Base-by-base conservation (phyloP, 1,284 basidiomycete species). In the Ceratobasidium sp. region DNA sequence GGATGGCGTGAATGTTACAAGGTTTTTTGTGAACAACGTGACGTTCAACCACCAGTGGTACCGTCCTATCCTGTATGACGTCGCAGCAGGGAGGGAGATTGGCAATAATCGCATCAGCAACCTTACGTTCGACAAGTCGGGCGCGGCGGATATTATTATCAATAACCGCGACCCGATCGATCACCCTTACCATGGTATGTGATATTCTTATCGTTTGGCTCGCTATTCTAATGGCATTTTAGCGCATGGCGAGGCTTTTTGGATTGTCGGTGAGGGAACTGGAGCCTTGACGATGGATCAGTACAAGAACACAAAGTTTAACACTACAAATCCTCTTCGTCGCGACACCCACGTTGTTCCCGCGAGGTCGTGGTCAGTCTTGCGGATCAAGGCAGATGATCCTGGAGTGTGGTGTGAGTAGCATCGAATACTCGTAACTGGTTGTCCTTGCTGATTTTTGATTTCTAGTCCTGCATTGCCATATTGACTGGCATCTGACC, bases 171-270 rank as follows among this genome's bases (percentile, higher is more conserved):
- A 39, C 0, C 79, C 78, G n/a, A 80, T 83, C 18, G 82, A 82
- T 39, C 86, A 86, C 78, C 86, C 86, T 0, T 84, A 82, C 79
- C 84, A 85, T 78, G n/a, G 72, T 75, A 33, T 18, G 72, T 49
- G 9, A 4, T 9, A 26, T 4, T 44, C 28, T n/a, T 28, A 40
- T 64, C n/a, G 15, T 3, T 63, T 28, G n/a, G 5, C 4, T 2
- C 39, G 28, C 49, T 42, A 6, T 15, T 49, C 28, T n/a, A 26
- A n/a, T 28, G 28, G 28, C 2, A 2, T n/a, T 7, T 7, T 51
- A 26, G 60, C 71, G 46, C 82, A 84, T 80, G 81, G 82, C 0
- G 80, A 82, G 77, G 80, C 82, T 33, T 83, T 84, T 51, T 84
- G 82, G 82, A 82, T 85, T n/a, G 80, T 86, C 70, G 84, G 83